A percentile compares a stretch with the other conserved stretches of the same genome.
phyloP scores from a whole-genome alignment of 2,329 filamentous ascomycete species.

The Pseudofabraea citricarpa region DNA sequence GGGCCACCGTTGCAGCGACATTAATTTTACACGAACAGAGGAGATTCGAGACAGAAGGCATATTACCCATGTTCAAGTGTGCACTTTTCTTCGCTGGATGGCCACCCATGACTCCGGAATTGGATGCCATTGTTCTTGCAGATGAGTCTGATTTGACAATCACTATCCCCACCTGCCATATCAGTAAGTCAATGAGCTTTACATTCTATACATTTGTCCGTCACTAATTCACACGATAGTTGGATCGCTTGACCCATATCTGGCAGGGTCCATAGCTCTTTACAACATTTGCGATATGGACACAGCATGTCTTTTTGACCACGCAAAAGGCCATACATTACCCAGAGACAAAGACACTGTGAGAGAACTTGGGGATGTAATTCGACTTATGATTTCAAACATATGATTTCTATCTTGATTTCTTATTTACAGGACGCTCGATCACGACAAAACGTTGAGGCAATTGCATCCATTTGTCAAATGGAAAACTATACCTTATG shows the following conservation, averaged over 20 bases:
- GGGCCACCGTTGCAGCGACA: conserved; percentile 50
- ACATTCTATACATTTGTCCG: conserved; percentile 1
- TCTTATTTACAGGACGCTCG: no score
- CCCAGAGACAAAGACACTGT: conserved; percentile 42
- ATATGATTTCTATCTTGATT: no score
- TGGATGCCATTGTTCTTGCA: conserved; percentile 41
- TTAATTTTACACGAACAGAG: conserved; percentile 47
- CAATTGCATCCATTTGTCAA: no score
- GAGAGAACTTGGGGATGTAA: conserved; percentile 26
- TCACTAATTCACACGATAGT: conserved; percentile 28
- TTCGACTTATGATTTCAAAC: conserved; percentile 17
- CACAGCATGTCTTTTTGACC: conserved; percentile 56
- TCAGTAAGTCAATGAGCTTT: conserved; percentile 32
- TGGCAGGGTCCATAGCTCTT: conserved; percentile 56
- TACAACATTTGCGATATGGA: conserved; percentile 62
- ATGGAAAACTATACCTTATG: no score
- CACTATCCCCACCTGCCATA: conserved; percentile 48
- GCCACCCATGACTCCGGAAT: conserved; percentile 45
- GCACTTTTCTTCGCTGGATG: conserved; percentile 48
- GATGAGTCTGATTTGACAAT: conserved; percentile 48
- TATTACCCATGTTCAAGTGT: conserved; percentile 31
- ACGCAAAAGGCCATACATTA: conserved; percentile 60
- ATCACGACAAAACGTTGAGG: no score
- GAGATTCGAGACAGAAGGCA: conserved; percentile 27
- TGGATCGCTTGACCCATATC: conserved; percentile 55